Percentiles rank a stretch among this genome's conserved stretches.
Evolutionary conservation across 495 filamentous ascomycete species (phyloP).

Genomic region (Aspergillus heteromorphus): DNA sequence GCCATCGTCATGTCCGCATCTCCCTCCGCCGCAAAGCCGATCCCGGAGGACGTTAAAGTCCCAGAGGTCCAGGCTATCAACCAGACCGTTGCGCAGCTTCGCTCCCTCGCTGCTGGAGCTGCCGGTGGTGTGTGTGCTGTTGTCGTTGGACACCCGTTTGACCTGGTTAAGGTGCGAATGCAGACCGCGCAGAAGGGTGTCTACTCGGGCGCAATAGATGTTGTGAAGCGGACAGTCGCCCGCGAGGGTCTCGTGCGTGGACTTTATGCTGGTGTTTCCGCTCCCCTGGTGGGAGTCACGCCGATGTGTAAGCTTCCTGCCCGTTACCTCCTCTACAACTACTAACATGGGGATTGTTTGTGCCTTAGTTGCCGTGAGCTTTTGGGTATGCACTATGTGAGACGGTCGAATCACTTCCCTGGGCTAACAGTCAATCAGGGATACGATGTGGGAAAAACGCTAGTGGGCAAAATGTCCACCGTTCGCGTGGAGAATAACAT

Average conservation of each 20-base stretch:
- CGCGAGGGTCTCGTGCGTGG: slow-evolving; percentile 74
- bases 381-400: slow-evolving; percentile 54
- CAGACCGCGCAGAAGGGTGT: slow-evolving; percentile 94
- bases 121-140: slow-evolving; percentile 94
- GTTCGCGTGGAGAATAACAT: slow-evolving; percentile 56
- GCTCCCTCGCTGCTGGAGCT: slow-evolving; percentile 83
- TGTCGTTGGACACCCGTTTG: slow-evolving; percentile 90
- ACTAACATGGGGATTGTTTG: slow-evolving; percentile 2
- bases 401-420: neutral
- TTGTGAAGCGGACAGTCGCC: slow-evolving; percentile 79
- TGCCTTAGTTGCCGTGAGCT: slow-evolving; percentile 85
- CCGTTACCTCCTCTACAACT: neutral
- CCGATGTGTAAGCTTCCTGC: slow-evolving; percentile 81
- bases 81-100: slow-evolving; percentile 49
- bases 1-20: slow-evolving; percentile 30
- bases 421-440: slow-evolving; percentile 47
- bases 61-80: slow-evolving; percentile 35
- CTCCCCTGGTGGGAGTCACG: slow-evolving; percentile 90
- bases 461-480: slow-evolving; percentile 65
- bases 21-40: slow-evolving; percentile 25
- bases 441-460: slow-evolving; percentile 87
- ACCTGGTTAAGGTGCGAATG: slow-evolving; percentile 93
- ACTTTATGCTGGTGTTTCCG: slow-evolving; percentile 94
- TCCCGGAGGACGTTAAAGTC: slow-evolving; percentile 31
- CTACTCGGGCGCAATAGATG: slow-evolving; percentile 86